phyloP scores from a whole-genome alignment of 495 filamentous ascomycete species.

The Lasiosphaeriaceae sp. region DNA sequence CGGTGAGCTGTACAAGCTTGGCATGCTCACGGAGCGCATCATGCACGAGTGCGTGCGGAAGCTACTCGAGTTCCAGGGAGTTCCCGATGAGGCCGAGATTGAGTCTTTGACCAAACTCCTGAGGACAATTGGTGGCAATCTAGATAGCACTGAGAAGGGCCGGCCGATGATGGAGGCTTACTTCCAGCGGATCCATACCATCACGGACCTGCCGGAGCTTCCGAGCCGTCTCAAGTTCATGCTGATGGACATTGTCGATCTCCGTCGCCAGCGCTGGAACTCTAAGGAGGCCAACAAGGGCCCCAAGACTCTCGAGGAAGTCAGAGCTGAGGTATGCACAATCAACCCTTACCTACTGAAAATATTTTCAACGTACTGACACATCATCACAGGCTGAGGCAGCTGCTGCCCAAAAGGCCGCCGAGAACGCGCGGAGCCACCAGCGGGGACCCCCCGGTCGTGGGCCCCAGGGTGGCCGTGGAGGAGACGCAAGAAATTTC shows the following conservation, averaged over 20 bases:
- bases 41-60: constrained; percentile 99
- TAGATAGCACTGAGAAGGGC: constrained; percentile 79
- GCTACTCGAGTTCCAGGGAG: constrained; percentile 88
- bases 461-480: constrained; percentile 69
- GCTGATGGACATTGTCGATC: constrained; percentile 90
- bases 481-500: constrained; percentile 73
- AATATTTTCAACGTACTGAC: constrained; percentile 13
- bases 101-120: constrained; percentile 92
- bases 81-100: constrained; percentile 92
- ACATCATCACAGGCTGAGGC: constrained; percentile 51
- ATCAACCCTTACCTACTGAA: too few relatives aligned
- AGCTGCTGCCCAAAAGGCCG: constrained; percentile 62
- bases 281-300: constrained; percentile 89
- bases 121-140: constrained; percentile 80
- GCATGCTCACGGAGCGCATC: constrained; percentile 97
- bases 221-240: constrained; percentile 90
- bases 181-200: constrained; percentile 77
- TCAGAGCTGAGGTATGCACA: constrained; percentile 71
- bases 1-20: constrained; percentile 96
- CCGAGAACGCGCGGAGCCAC: constrained; percentile 56
- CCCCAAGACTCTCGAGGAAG: constrained; percentile 91
- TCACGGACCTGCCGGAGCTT: constrained; percentile 71
- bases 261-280: constrained; percentile 69
- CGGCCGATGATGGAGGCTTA: constrained; percentile 86
- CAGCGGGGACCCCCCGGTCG: constrained; percentile 61